A percentile compares a stretch with the other conserved stretches of the same genome.
Evolutionary conservation across 2,329 filamentous ascomycete genomes (phyloP).

Genomic region (Beauveria sp.): DNA sequence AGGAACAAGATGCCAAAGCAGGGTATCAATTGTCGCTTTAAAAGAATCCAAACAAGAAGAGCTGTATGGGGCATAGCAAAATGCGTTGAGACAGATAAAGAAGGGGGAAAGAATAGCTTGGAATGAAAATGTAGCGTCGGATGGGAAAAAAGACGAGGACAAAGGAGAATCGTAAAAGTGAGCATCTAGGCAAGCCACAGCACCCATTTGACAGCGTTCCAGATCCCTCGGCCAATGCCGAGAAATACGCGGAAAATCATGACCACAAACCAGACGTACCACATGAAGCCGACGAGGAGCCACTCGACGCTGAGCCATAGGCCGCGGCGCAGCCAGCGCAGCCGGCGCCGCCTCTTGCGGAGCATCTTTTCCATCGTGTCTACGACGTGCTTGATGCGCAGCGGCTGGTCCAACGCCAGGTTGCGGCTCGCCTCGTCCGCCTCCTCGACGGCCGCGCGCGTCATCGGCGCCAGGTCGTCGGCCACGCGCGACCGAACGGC

Average conservation of each 20-base stretch:
- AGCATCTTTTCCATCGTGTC: conserved; percentile 74
- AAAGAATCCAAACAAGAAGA: not conserved
- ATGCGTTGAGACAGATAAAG: not conserved
- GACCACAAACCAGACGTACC: conserved; percentile 89
- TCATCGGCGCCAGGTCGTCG: conserved; percentile 50
- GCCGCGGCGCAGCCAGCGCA: conserved; percentile 66
- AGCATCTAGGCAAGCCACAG: conserved; percentile 49
- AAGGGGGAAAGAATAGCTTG: not conserved
- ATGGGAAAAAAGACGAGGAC: not conserved
- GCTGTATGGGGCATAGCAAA: too few relatives aligned
- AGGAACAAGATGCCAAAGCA: not conserved
- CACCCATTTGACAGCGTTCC: conserved; percentile 66
- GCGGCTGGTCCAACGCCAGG: conserved; percentile 66
- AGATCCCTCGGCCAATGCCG: conserved; percentile 52
- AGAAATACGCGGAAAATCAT: conserved; percentile 62
- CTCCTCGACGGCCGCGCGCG: conserved; percentile 64
- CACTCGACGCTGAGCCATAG: conserved; percentile 84
- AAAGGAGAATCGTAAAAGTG: not conserved
- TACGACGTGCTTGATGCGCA: conserved; percentile 72
- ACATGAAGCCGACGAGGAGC: conserved; percentile 81
- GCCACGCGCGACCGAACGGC: conserved; percentile 38
- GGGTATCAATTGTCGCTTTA: conserved; percentile 8
- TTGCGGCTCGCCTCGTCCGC: conserved; percentile 73
- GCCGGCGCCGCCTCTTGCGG: conserved; percentile 55
- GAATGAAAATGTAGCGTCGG: not conserved